phyloP scores from a whole-genome alignment of 163 green algal genomes.

The Scenedesmus sp. region DNA sequence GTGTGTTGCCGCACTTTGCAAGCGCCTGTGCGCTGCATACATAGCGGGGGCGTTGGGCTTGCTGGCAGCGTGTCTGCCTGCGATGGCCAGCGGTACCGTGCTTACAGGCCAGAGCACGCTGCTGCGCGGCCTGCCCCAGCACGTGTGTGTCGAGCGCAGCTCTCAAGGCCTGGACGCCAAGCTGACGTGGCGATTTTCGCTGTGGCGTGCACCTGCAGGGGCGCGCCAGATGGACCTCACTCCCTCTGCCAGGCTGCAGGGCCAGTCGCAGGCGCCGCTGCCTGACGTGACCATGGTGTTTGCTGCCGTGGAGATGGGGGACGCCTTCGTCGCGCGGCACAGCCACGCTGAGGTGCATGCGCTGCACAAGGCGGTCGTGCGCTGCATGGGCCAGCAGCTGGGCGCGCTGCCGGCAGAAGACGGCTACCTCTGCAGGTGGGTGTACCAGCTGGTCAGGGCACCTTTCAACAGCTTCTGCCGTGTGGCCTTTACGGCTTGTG shows the following conservation, averaged over 20 bases:
- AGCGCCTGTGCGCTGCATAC: too few species aligned
- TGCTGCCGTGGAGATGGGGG: not conserved
- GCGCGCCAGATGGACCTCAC: not conserved
- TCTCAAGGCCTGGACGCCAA: too few species aligned
- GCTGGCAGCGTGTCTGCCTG: not conserved
- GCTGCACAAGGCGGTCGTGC: slow-evolving; percentile 20
- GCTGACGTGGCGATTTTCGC: too few species aligned
- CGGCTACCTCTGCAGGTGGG: not conserved
- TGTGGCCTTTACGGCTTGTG: too few species aligned
- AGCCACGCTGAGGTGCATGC: slow-evolving; percentile 19
- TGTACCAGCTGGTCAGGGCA: too few species aligned
- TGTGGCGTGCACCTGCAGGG: not conserved
- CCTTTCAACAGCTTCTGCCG: too few species aligned
- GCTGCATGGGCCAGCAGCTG: not conserved
- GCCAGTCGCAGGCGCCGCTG: not conserved
- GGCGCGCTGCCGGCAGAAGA: not conserved
- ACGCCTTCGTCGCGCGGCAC: not conserved
- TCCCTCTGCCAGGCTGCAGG: not conserved
- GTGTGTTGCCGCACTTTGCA: too few species aligned
- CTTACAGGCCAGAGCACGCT: too few species aligned
- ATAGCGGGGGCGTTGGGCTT: too few species aligned
- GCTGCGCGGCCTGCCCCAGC: too few species aligned
- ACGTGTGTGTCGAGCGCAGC: too few species aligned
- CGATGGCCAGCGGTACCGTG: not conserved
- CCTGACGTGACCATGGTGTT: slow-evolving; percentile 28